Evolutionary conservation across 495 filamentous ascomycete species (phyloP), one percentile per base, ranked within the genome.

Genomic region (Stereocaulon alpinum): DNA sequence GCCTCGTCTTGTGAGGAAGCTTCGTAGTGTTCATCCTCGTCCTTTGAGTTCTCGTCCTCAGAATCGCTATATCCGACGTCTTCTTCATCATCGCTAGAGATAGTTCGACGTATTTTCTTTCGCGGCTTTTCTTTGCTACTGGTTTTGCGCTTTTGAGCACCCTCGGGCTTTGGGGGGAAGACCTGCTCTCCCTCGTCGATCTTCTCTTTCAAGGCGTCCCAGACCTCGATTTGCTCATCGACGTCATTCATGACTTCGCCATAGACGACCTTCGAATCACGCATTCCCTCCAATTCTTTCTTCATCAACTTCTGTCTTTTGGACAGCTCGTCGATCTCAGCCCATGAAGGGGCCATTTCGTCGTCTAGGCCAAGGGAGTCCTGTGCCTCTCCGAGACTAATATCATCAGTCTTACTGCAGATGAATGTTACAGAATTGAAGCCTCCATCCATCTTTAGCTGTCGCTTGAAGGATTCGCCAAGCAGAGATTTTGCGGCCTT

Each of bases 371-470:
- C 70, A 48, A 81, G 68, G 32, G 70, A 76, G 17, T 73, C 66
- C 10, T 74, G 67, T 12, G 80, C 76, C 44, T 82, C 78, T 2
- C 72, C 75, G 10, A 85, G 66, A 17, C 70, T 76, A 30, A 87
- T 82, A 49, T 86, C 83, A 67, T 88, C 86, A 6, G 82, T 83
- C 67, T 87, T 88, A 15, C 77, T 81, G 61, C 84, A 86, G 22
- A 89, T 82, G 56, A 89, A 83, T 0, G 77, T 85, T 17, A 88
- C 72, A 6, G 65, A 59, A 0, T 72, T 75, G 54, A 80, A 84
- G 0, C 68, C 74, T 1, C 82, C 79, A 58, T 88, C 85, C 64
- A 83, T 80, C 53, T 84, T 77, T 14, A 88, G 71, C 63, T 89
- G 85, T 3, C 81, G 71, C 55, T 77, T 81, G 72, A 87, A 86